Evolutionary conservation across 164 flowering plant genomes (phyloP).

Genomic region (Aristolochia fimbriata): DNA sequence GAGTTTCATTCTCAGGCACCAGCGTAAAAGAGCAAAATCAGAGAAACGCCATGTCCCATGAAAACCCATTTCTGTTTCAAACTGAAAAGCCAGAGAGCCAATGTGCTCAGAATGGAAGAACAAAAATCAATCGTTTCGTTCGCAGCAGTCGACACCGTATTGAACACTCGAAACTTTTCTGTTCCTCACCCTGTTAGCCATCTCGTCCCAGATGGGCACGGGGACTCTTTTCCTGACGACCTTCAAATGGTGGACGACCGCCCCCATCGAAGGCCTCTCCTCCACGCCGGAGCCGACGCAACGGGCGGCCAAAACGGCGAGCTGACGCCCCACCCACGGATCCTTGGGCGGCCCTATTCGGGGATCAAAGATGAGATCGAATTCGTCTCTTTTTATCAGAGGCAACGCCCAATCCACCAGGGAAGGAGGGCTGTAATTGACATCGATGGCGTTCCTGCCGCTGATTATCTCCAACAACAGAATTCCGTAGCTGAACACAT

Average conservation of each 20-base stretch:
- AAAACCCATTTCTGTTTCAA: too few species aligned
- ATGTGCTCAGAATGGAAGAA: too few species aligned
- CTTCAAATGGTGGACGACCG: conserved; percentile 51
- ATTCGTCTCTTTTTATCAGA: conserved; percentile 33
- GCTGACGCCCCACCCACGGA: conserved; percentile 23
- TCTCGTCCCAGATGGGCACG: conserved; percentile 27
- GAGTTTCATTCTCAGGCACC: too few species aligned
- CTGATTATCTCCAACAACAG: conserved; percentile 57
- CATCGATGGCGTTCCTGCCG: conserved; percentile 75
- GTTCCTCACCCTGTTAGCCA: conserved; percentile 31
- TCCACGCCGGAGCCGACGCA: conserved; percentile 51
- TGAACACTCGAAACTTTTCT: conserved; percentile 46
- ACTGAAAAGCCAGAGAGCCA: too few species aligned
- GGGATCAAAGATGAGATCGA: conserved; percentile 32
- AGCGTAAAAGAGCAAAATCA: too few species aligned
- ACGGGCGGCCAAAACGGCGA: conserved; percentile 45
- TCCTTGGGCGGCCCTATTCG: conserved; percentile 37
- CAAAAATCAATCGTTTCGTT: too few species aligned
- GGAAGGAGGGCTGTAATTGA: conserved; percentile 72
- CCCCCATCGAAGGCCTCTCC: conserved; percentile 66
- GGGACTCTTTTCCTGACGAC: conserved; percentile 20
- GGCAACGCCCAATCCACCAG: conserved; percentile 85
- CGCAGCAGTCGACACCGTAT: not conserved
- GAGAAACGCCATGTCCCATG: too few species aligned
- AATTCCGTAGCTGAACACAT: conserved; percentile 75